Evolutionary conservation across 2,329 filamentous ascomycete genomes (phyloP), one percentile per base, ranked within the genome.

Genomic region (Fusarium sp.): DNA sequence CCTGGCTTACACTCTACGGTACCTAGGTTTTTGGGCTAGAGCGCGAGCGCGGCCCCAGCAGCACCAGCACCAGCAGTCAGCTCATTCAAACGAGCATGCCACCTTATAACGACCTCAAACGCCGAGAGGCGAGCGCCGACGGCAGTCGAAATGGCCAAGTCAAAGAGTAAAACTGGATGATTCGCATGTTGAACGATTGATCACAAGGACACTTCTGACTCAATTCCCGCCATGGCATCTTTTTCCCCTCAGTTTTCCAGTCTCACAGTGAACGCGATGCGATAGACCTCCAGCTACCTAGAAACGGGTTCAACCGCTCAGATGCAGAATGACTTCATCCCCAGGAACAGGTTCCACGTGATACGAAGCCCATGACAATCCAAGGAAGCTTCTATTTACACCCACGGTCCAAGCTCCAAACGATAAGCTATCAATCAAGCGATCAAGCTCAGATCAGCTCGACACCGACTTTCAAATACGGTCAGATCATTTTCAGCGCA

Each of bases 1-100:
- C 62, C 62, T 65, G 61, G 42, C 53, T 40, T 19, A 14, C 24
- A 28, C 43, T 13, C 15, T 45, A 22, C 24, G 22, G 40, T 33
- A 33, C 46, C 44, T 53, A 44, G 38, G 54, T 43, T 17, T 34
- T 45, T 39, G 70, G 47, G 60, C 45, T 51, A 62, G 62, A 61
- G 55, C 51, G 36, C 49, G 24, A 61, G 55, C 51, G 28, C 28
- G 28, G 28, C 28, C 28, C 28, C 28, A 31, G 28, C 28, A 31
- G 28, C 10, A 31, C 28, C 26, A 28, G 26, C 40, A 15, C 57
- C 57, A 39, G 33, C 45, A 26, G 52, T 70, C 69, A 70, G 67
- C 70, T 73, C 72, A 74, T 64, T 62, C 57, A 39, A 64, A 26
- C 36, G 51, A 74, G 72, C 72, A 74, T 74, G 68, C 72, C 72